Percentiles rank a stretch among this genome's conserved stretches.
These are phyloP conservation scores for Apiosordaria backusii DNA, from an alignment of 495 filamentous ascomycete species.

Conservation along the genomic window DNA sequence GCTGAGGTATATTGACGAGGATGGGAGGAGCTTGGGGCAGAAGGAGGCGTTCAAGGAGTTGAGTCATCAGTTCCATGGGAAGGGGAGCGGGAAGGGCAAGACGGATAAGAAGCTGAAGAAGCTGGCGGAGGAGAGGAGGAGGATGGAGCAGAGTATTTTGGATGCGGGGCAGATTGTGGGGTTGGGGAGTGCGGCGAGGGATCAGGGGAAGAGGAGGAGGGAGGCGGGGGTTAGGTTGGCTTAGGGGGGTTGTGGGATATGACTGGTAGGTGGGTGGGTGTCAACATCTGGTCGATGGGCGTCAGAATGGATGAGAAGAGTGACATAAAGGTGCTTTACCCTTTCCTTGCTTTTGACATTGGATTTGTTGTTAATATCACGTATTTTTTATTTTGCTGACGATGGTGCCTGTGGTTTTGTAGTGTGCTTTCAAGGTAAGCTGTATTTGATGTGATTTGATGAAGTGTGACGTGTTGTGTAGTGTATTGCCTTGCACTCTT, in stretches of 20 bases:
- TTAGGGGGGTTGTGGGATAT: slow-evolving; percentile 31
- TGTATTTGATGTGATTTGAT: background rate
- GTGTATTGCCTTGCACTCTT: too few relatives aligned
- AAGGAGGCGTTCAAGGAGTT: slow-evolving; percentile 93
- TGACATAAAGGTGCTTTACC: background rate
- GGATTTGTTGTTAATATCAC: background rate
- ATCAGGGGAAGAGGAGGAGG: slow-evolving; percentile 74
- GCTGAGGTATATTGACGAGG: slow-evolving; percentile 85
- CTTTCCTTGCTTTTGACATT: background rate
- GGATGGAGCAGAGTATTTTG: slow-evolving; percentile 72
- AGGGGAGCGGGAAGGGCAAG: slow-evolving; percentile 96
- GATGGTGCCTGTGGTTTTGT: background rate
- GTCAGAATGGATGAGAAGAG: too few relatives aligned
- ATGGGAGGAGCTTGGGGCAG: slow-evolving; percentile 75
- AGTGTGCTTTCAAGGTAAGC: background rate
- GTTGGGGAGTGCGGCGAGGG: slow-evolving; percentile 74
- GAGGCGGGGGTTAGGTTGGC: slow-evolving; percentile 87
- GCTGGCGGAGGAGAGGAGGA: slow-evolving; percentile 91
- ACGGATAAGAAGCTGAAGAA: slow-evolving; percentile 95
- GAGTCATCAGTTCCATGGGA: slow-evolving; percentile 96
- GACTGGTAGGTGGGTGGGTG: background rate
- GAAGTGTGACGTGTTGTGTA: background rate
- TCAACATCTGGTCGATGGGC: too few relatives aligned
- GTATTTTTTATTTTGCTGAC: background rate
- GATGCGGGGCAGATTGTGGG: slow-evolving; percentile 79